Conservation (phyloP, 2,329 filamentous ascomycete species). For the Fonsecaea multimorphosa region DNA sequence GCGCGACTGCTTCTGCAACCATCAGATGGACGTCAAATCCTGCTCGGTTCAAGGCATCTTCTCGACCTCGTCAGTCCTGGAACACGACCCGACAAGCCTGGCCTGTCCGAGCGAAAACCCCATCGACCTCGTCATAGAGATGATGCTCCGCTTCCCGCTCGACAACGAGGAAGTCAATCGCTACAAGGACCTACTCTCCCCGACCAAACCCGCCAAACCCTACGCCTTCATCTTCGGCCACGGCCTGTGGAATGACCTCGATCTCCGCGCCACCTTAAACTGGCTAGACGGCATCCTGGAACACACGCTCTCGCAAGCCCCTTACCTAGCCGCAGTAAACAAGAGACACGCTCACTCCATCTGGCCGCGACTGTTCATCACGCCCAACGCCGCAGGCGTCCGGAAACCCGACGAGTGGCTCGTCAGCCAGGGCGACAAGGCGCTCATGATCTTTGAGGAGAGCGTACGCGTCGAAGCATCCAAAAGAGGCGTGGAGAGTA, state of each 20-base stretch:
- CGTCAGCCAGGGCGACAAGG: constrained; percentile 56
- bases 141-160: constrained; percentile 54
- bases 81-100: constrained; percentile 52
- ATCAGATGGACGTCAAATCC: constrained; percentile 57
- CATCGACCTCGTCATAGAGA: constrained; percentile 52
- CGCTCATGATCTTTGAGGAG: constrained; percentile 55
- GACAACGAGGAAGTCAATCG: constrained; percentile 50
- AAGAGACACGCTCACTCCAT: constrained; percentile 14
- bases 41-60: constrained; percentile 59
- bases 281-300: constrained; percentile 79
- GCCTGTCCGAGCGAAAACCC: constrained; percentile 45
- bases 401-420: constrained; percentile 56
- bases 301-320: constrained; percentile 79
- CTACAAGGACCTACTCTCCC: constrained; percentile 47
- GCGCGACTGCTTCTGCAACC: constrained; percentile 56
- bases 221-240: constrained; percentile 56
- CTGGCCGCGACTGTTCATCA: constrained; percentile 48
- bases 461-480: constrained; percentile 45
- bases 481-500: constrained; percentile 51
- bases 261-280: constrained; percentile 49
- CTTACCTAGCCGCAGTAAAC: constrained; percentile 26
- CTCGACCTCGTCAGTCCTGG: constrained; percentile 53
- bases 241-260: constrained; percentile 57
- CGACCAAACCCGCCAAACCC: constrained; percentile 42
- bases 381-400: constrained; percentile 55